A percentile compares a stretch with the other conserved stretches of the same genome.
Evolutionary conservation across 2,329 filamentous ascomycete species (phyloP).

Genomic region (Colletotrichum lini): DNA sequence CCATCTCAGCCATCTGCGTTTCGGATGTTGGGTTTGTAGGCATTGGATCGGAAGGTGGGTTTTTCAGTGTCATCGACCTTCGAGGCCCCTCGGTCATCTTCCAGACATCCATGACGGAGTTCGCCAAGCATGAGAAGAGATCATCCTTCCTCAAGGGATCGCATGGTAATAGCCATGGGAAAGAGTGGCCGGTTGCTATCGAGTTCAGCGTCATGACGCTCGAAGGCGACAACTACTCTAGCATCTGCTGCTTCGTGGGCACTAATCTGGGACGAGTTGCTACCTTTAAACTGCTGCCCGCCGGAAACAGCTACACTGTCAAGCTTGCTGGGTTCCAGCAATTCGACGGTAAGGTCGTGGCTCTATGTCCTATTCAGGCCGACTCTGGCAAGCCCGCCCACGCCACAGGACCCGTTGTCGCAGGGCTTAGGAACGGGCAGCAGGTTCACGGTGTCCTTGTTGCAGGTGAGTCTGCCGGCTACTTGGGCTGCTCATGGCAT

Average conservation of each 20-base stretch:
- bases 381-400: constrained; percentile 82
- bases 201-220: constrained; percentile 96
- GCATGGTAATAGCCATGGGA: constrained; percentile 62
- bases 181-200: constrained; percentile 84
- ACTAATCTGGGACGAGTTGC: constrained; percentile 87
- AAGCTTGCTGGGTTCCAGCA: constrained; percentile 78
- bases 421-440: constrained; percentile 80
- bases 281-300: constrained; percentile 91
- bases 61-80: constrained; percentile 86
- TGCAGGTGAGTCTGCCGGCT: constrained; percentile 67
- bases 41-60: constrained; percentile 86
- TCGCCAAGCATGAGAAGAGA: constrained; percentile 83
- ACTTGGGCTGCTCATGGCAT: neutral
- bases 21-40: constrained; percentile 96
- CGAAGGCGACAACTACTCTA: constrained; percentile 95
- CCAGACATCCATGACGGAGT: constrained; percentile 78
- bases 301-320: constrained; percentile 79
- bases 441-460: constrained; percentile 87
- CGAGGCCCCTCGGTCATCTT: constrained; percentile 90
- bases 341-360: constrained; percentile 79
- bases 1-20: constrained; percentile 83
- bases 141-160: constrained; percentile 77
- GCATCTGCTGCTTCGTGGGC: constrained; percentile 91
- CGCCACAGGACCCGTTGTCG: constrained; percentile 82
- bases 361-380: constrained; percentile 83